These are phyloP conservation scores for Phlebiopsis gigantea DNA, from an alignment of 768 basidiomycete genomes.

Conservation along the genomic window DNA sequence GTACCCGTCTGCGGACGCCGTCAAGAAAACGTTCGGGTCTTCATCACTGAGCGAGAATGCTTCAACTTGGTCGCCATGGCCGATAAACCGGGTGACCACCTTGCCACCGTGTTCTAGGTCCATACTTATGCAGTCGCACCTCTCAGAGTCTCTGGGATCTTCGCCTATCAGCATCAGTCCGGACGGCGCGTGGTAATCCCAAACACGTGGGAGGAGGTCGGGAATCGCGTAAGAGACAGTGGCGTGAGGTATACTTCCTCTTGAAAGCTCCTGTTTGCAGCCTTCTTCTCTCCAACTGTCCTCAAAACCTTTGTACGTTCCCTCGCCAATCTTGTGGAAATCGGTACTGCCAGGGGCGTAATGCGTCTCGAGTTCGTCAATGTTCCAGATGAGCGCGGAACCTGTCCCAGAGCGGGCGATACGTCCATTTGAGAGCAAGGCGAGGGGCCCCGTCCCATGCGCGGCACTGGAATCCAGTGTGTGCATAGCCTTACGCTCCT, in stretches of 20 bases:
- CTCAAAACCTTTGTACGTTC: background rate
- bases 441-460: background rate
- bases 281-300: background rate
- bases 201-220: background rate
- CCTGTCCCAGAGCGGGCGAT: background rate
- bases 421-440: background rate
- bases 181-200: conserved; percentile 3
- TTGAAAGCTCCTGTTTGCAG: background rate
- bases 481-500: background rate
- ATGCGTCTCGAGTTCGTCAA: background rate
- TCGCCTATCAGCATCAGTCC: conserved; percentile 22
- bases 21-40: conserved; percentile 32
- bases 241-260: background rate
- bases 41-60: conserved; percentile 29
- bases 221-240: background rate
- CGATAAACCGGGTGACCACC: conserved; percentile 28
- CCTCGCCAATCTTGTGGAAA: background rate
- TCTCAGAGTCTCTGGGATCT: conserved; percentile 6
- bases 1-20: conserved; percentile 31
- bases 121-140: conserved; percentile 16
- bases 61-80: conserved; percentile 30
- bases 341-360: background rate
- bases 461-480: background rate
- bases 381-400: background rate
- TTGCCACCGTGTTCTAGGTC: conserved; percentile 32